These are phyloP conservation scores for Mimosa pudica DNA, from an alignment of 306 rosid genomes.

Conservation along the genomic window DNA sequence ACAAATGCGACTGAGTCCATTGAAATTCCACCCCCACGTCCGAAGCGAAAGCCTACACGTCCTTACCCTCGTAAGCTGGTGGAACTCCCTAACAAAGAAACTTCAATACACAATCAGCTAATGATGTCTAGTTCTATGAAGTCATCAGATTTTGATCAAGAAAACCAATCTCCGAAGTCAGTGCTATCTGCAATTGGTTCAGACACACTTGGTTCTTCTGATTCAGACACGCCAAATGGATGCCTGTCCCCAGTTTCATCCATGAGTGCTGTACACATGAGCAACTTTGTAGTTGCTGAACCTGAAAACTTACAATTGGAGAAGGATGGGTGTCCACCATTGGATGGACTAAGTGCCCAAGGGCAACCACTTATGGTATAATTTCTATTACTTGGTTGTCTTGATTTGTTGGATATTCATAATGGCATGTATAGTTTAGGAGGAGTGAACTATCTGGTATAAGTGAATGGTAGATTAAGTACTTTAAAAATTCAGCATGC, in stretches of 20 bases:
- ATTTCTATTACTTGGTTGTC: slow-evolving; percentile 26
- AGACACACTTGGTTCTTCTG: slow-evolving; percentile 51
- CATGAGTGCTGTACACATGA: slow-evolving; percentile 37
- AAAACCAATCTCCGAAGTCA: slow-evolving; percentile 74
- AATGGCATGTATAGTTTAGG: background rate
- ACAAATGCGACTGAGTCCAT: slow-evolving; percentile 48
- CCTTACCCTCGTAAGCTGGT: slow-evolving; percentile 86
- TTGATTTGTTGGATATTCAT: background rate
- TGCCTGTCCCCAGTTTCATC: slow-evolving; percentile 68
- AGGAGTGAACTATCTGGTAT: background rate
- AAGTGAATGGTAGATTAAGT: background rate
- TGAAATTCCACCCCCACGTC: slow-evolving; percentile 90
- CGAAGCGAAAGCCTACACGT: slow-evolving; percentile 80
- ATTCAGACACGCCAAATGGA: slow-evolving; percentile 51
- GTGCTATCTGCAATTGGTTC: slow-evolving; percentile 54
- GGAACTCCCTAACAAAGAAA: slow-evolving; percentile 38
- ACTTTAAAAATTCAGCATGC: background rate
- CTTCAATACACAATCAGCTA: slow-evolving; percentile 42
- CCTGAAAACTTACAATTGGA: slow-evolving; percentile 39
- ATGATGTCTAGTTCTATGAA: slow-evolving; percentile 51
- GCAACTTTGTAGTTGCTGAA: slow-evolving; percentile 36
- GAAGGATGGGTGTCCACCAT: slow-evolving; percentile 44
- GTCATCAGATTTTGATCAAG: slow-evolving; percentile 53
- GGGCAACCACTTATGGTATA: slow-evolving; percentile 52
- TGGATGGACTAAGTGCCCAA: slow-evolving; percentile 29